Conservation (phyloP, 208 protist genomes). For the Chromosphaera perkinsii region DNA sequence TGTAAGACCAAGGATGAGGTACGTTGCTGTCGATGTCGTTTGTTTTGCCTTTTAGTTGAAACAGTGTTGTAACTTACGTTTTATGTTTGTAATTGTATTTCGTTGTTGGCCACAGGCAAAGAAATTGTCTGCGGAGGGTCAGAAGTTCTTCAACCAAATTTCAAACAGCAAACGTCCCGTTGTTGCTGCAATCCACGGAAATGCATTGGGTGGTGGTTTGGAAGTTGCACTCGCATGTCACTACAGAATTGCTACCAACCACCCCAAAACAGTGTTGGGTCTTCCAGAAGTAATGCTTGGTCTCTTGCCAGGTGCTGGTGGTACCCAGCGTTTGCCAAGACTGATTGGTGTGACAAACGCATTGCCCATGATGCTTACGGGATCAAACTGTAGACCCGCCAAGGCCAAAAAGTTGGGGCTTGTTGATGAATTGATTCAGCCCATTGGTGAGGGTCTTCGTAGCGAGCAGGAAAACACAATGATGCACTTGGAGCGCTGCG, state of each 20-base stretch:
- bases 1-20: slow-evolving; percentile 1
- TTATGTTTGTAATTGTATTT: not conserved
- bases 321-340: slow-evolving; percentile 83
- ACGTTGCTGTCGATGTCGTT: not conserved
- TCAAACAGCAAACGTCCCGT: slow-evolving; percentile 54
- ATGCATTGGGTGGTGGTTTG: slow-evolving; percentile 82
- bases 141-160: slow-evolving; percentile 6
- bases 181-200: slow-evolving; percentile 83
- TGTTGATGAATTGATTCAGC: slow-evolving; percentile 13
- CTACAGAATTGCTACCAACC: slow-evolving; percentile 65
- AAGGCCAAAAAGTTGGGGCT: slow-evolving; percentile 68
- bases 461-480: slow-evolving; percentile 14
- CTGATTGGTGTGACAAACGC: slow-evolving; percentile 72
- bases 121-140: not conserved
- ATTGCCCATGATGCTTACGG: slow-evolving; percentile 74
- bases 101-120: slow-evolving; percentile 3
- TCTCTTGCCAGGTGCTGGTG: slow-evolving; percentile 81
- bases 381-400: slow-evolving; percentile 59
- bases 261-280: slow-evolving; percentile 28
- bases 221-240: slow-evolving; percentile 85
- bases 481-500: slow-evolving; percentile 23
- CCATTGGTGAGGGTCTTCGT: slow-evolving; percentile 21
- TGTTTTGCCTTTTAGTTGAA: not conserved
- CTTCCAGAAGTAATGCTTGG: slow-evolving; percentile 74
- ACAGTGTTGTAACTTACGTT: slow-evolving; percentile 2